Evolutionary conservation across 257 asterid genomes (phyloP).

Genomic region (Nicotiana tomentosiformis): DNA sequence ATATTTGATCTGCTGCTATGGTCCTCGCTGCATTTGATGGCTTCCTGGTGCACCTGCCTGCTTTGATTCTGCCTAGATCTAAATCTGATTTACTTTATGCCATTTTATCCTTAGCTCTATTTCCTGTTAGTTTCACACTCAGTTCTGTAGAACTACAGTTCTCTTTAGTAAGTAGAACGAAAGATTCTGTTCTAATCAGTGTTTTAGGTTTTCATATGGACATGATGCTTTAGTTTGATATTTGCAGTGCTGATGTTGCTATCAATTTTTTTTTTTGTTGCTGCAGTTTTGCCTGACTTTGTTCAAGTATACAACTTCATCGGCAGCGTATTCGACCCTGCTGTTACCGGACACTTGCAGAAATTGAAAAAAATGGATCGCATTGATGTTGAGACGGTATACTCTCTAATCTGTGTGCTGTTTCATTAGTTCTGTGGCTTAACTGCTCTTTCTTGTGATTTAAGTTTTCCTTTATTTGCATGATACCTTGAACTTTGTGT

Average conservation of each 20-base stretch:
- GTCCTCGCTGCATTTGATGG: neutral
- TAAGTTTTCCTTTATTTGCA: neutral
- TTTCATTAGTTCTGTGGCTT: neutral
- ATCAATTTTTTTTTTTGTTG: conserved; percentile 9
- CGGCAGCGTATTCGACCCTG: conserved; percentile 91
- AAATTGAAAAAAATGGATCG: conserved; percentile 84
- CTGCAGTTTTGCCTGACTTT: conserved; percentile 93
- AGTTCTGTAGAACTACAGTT: neutral
- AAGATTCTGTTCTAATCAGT: conserved; percentile 5
- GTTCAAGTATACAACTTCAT: conserved; percentile 86
- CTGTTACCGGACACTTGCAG: conserved; percentile 65
- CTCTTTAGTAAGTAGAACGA: neutral
- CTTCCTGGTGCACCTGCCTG: neutral
- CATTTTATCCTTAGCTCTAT: neutral
- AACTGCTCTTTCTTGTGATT: neutral
- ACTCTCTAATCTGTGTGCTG: conserved; percentile 27
- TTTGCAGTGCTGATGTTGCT: conserved; percentile 10
- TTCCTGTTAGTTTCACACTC: neutral
- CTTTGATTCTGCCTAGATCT: neutral
- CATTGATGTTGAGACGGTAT: conserved; percentile 91
- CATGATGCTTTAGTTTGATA: neutral
- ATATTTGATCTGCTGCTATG: conserved; percentile 1
- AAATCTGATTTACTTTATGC: conserved; percentile 1
- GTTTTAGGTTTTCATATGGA: neutral
- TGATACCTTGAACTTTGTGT: neutral